Evolutionary conservation across 164 flowering plant genomes (phyloP).

Genomic region (Berberis vulgaris): DNA sequence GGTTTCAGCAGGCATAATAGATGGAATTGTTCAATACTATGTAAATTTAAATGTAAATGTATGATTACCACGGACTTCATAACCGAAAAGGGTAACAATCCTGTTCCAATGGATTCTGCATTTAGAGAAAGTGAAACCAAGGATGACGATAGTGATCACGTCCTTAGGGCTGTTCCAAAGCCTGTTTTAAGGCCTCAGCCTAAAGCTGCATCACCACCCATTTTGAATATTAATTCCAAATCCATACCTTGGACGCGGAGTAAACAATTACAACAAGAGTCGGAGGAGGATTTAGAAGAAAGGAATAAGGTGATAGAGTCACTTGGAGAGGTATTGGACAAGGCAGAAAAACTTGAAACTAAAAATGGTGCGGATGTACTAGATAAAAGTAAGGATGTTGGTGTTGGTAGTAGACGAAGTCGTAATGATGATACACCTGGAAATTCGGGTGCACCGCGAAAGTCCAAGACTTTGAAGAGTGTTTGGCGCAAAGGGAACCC

Average conservation of each 20-base stretch:
- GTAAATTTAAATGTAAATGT: constrained; percentile 45
- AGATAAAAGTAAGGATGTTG: constrained; percentile 17
- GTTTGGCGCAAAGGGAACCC: constrained; percentile 91
- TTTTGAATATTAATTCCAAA: constrained; percentile 13
- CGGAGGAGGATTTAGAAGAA: constrained; percentile 30
- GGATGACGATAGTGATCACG: constrained; percentile 37
- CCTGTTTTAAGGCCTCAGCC: constrained; percentile 49
- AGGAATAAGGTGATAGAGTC: constrained; percentile 70
- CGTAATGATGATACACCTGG: constrained; percentile 13
- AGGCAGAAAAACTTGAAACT: constrained; percentile 60
- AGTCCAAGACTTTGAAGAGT: constrained; percentile 58
- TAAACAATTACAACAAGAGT: constrained; percentile 15
- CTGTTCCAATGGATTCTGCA: constrained; percentile 39
- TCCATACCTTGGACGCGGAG: constrained; percentile 20
- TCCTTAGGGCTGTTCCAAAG: constrained; percentile 65
- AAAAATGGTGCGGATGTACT: constrained; percentile 13
- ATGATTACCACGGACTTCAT: constrained; percentile 49
- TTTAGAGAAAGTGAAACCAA: constrained; percentile 20
- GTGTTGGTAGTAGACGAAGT: constrained; percentile 21
- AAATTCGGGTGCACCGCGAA: constrained; percentile 20
- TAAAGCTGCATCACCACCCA: constrained; percentile 12
- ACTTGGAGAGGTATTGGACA: constrained; percentile 82
- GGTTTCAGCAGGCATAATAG: constrained; percentile 22
- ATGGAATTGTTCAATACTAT: constrained; percentile 24
- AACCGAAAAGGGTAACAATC: constrained; percentile 39